These are phyloP conservation scores for Sphagnum fallax DNA, from an alignment of 228 moss, liverwort and hornwort species.

Conservation along the genomic window DNA sequence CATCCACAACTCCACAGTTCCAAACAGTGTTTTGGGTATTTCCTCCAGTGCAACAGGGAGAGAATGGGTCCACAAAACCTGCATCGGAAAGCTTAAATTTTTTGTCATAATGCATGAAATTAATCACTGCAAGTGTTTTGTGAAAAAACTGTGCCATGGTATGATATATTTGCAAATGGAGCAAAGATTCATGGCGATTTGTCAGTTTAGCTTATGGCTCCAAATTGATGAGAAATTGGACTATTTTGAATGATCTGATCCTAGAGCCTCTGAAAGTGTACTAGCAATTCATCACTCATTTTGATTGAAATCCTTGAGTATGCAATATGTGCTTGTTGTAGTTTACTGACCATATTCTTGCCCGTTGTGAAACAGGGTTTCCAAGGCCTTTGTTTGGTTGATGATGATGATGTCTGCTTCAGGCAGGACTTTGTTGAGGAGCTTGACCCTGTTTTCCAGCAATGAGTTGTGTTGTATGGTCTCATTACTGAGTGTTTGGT, in stretches of 20 bases:
- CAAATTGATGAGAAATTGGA: too few species aligned
- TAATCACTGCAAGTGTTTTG: background rate
- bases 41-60: conserved; percentile 9
- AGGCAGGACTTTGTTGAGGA: conserved; percentile 18
- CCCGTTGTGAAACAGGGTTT: conserved; percentile 17
- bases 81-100: background rate
- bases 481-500: conserved; percentile 19
- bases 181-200: too few species aligned
- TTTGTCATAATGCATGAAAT: background rate
- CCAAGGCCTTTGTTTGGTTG: conserved; percentile 40
- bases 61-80: conserved; percentile 24
- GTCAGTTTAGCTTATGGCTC: too few species aligned
- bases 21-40: background rate
- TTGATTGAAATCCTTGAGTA: too few species aligned
- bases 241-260: too few species aligned
- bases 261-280: too few species aligned
- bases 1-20: conserved; percentile 2
- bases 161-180: too few species aligned
- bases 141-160: too few species aligned
- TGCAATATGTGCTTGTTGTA: too few species aligned
- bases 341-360: conserved; percentile 19
- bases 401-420: conserved; percentile 18
- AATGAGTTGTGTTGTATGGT: conserved; percentile 14
- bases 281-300: too few species aligned
- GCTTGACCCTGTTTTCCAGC: conserved; percentile 14